These are phyloP conservation scores for Nepenthes gracilis DNA, from an alignment of 148 eudicot genomes.

Conservation along the genomic window DNA sequence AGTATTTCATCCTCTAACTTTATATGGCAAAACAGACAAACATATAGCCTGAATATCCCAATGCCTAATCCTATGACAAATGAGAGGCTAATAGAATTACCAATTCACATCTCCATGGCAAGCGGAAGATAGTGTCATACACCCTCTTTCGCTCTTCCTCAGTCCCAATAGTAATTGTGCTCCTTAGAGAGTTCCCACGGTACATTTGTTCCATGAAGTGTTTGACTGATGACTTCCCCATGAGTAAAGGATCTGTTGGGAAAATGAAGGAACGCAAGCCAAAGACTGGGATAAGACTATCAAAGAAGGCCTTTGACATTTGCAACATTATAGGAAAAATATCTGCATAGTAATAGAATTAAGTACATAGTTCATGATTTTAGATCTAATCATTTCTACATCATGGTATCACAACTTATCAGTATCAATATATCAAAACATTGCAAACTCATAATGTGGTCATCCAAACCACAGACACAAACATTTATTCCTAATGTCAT, in stretches of 20 bases:
- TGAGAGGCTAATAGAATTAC: slow-evolving; percentile 25
- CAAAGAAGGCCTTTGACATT: not conserved
- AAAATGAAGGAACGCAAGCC: slow-evolving; percentile 10
- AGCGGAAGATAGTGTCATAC: slow-evolving; percentile 88
- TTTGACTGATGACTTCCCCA: slow-evolving; percentile 66
- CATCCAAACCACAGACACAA: too few relatives aligned
- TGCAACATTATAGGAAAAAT: not conserved
- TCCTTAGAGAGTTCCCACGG: slow-evolving; percentile 72
- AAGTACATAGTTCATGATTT: not conserved
- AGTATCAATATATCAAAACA: too few relatives aligned
- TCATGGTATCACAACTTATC: not conserved
- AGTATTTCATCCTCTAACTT: too few relatives aligned
- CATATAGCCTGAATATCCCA: too few relatives aligned
- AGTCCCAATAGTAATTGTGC: slow-evolving; percentile 64
- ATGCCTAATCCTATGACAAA: not conserved
- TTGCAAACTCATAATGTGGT: too few relatives aligned
- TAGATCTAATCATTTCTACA: not conserved
- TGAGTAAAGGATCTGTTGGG: slow-evolving; percentile 39
- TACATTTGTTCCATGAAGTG: slow-evolving; percentile 77
- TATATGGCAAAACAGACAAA: not conserved
- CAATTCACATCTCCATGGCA: slow-evolving; percentile 99
- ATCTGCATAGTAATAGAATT: slow-evolving; percentile 1
- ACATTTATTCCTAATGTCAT: too few relatives aligned
- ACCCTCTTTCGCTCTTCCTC: slow-evolving; percentile 94
- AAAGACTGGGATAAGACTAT: slow-evolving; percentile 5